These are phyloP conservation scores for Warburgia ugandensis DNA, from an alignment of 164 flowering plant species.

Conservation along the genomic window DNA sequence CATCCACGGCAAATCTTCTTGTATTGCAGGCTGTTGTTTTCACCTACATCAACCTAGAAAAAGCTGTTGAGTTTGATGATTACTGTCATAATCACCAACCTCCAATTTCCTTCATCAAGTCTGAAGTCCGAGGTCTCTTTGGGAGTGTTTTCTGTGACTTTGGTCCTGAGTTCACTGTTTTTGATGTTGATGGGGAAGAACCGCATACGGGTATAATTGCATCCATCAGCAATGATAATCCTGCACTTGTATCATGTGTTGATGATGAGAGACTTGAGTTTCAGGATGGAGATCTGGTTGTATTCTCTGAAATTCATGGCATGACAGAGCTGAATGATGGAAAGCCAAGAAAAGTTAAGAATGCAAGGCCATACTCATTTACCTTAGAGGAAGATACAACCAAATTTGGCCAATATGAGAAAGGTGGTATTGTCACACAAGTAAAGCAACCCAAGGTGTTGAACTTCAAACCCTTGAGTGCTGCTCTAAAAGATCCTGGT, in stretches of 20 bases:
- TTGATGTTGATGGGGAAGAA: conserved; percentile 84
- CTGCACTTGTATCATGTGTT: conserved; percentile 73
- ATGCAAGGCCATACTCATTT: conserved; percentile 70
- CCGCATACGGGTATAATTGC: conserved; percentile 85
- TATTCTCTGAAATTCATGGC: conserved; percentile 80
- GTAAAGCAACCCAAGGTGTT: conserved; percentile 78
- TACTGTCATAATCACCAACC: conserved; percentile 75
- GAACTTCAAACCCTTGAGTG: conserved; percentile 59
- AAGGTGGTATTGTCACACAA: conserved; percentile 90
- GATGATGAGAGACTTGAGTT: conserved; percentile 87
- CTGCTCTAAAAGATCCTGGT: conserved; percentile 72
- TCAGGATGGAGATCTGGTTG: conserved; percentile 88
- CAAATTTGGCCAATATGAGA: conserved; percentile 47
- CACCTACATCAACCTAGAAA: conserved; percentile 53
- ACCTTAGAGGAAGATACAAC: conserved; percentile 78
- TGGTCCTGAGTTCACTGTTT: conserved; percentile 70
- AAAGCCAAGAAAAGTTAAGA: conserved; percentile 62
- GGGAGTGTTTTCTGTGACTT: conserved; percentile 81
- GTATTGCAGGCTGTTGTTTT: conserved; percentile 74
- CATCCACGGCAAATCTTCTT: background rate
- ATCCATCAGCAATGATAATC: conserved; percentile 75
- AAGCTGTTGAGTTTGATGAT: conserved; percentile 68
- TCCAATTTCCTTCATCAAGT: conserved; percentile 71
- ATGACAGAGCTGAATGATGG: conserved; percentile 86
- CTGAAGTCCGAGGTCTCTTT: conserved; percentile 84